Evolutionary conservation across 2,329 filamentous ascomycete species (phyloP).

Genomic region (Pleochaeta shiraiana): DNA sequence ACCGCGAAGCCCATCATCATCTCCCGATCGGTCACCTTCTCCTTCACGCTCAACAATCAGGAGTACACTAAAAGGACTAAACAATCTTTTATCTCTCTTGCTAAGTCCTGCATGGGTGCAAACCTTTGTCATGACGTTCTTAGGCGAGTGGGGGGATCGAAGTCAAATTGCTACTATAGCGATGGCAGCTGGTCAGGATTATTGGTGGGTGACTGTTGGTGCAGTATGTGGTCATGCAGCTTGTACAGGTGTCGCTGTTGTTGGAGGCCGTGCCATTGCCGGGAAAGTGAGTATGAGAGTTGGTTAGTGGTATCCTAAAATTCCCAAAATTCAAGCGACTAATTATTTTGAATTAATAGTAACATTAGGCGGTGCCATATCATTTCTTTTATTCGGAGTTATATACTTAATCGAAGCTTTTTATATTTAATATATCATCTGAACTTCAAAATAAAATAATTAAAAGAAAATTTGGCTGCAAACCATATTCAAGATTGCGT

Average conservation of each 20-base stretch:
- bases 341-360: conserved; percentile 29
- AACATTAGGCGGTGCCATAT: conserved; percentile 72
- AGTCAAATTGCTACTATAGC: conserved; percentile 97
- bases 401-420: conserved; percentile 78
- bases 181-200: conserved; percentile 96
- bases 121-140: conserved; percentile 97
- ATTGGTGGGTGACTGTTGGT: conserved; percentile 94
- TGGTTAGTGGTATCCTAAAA: conserved; percentile 39
- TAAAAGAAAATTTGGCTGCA: neutral
- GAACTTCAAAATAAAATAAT: neutral
- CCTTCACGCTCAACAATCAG: conserved; percentile 22
- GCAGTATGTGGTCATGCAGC: conserved; percentile 70
- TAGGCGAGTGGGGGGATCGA: conserved; percentile 95
- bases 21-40: conserved; percentile 31
- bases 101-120: conserved; percentile 96
- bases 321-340: conserved; percentile 7
- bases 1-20: conserved; percentile 60
- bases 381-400: conserved; percentile 77
- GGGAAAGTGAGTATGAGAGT: conserved; percentile 88
- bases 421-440: conserved; percentile 21
- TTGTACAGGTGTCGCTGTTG: conserved; percentile 78
- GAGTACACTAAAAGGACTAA: conserved; percentile 38
- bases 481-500: neutral
- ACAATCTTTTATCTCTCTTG: conserved; percentile 71
- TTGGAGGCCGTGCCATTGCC: conserved; percentile 81